phyloP scores from a whole-genome alignment of 2,329 filamentous ascomycete genomes.

The Colletotrichum falcatum region DNA sequence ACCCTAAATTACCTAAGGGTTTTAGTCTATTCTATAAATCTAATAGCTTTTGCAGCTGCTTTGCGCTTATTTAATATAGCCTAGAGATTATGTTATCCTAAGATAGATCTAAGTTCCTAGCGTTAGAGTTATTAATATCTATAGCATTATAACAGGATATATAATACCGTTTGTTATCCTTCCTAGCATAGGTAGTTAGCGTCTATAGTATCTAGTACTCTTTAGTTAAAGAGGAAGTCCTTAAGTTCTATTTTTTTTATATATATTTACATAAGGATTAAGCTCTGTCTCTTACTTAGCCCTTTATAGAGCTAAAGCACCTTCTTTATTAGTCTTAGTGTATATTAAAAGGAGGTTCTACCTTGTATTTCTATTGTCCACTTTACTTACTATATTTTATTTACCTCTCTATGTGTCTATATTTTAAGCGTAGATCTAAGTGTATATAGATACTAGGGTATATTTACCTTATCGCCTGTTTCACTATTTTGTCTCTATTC shows the following conservation, averaged over 20 bases:
- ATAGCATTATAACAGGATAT: slow-evolving; percentile 30
- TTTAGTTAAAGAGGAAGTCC: slow-evolving; percentile 38
- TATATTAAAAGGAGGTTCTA: background rate
- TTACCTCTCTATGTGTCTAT: background rate
- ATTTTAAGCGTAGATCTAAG: background rate
- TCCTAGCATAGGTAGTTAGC: slow-evolving; percentile 25
- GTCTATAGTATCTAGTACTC: slow-evolving; percentile 25
- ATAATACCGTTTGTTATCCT: slow-evolving; percentile 33
- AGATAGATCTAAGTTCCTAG: too few relatives aligned
- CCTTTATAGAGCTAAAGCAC: background rate
- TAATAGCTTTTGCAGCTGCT: too few relatives aligned
- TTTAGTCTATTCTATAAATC: too few relatives aligned
- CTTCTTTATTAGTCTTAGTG: background rate
- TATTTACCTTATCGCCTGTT: background rate
- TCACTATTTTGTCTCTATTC: background rate
- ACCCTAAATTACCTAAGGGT: too few relatives aligned
- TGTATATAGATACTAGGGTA: background rate
- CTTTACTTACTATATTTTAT: background rate
- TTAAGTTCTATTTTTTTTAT: slow-evolving; percentile 33
- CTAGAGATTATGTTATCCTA: too few relatives aligned
- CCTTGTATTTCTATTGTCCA: background rate
- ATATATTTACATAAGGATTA: slow-evolving; percentile 9
- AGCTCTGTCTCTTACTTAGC: background rate
- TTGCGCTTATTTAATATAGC: too few relatives aligned
- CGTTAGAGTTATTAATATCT: too few relatives aligned